Evolutionary conservation across 371 early-diverging fungal genomes (phyloP).

Genomic region (Parasitella parasitica): DNA sequence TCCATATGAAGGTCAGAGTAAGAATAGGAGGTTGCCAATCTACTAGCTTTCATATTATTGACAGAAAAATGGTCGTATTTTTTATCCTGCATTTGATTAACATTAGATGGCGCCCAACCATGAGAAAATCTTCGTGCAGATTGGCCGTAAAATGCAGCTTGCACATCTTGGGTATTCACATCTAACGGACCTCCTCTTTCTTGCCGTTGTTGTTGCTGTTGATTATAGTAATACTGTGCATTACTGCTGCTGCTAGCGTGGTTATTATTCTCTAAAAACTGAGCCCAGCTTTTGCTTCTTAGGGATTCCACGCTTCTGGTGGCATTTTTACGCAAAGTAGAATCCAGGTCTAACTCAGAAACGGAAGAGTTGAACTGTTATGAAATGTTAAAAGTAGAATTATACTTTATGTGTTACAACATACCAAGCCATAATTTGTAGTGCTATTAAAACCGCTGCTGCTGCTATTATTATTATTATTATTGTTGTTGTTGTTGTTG

Average conservation of each 20-base stretch:
- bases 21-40: constrained; percentile 35
- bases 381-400: too few relatives aligned
- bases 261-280: constrained; percentile 29
- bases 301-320: constrained; percentile 39
- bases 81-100: background rate
- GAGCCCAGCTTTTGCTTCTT: constrained; percentile 54
- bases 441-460: background rate
- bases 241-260: background rate
- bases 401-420: background rate
- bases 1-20: constrained; percentile 29
- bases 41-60: constrained; percentile 6
- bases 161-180: constrained; percentile 14
- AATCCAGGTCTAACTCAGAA: constrained; percentile 42
- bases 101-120: constrained; percentile 20
- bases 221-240: background rate
- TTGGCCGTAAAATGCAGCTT: constrained; percentile 32
- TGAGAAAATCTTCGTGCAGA: constrained; percentile 26
- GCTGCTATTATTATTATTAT: background rate
- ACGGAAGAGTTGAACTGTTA: constrained; percentile 24
- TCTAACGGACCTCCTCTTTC: background rate
- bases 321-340: constrained; percentile 27
- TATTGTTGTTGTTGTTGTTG: too few relatives aligned
- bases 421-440: constrained; percentile 27
- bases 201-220: background rate
- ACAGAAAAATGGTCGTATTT: background rate